Conservation (phyloP, 2,329 filamentous ascomycete genomes). For the Cryphonectria carpinicola region DNA sequence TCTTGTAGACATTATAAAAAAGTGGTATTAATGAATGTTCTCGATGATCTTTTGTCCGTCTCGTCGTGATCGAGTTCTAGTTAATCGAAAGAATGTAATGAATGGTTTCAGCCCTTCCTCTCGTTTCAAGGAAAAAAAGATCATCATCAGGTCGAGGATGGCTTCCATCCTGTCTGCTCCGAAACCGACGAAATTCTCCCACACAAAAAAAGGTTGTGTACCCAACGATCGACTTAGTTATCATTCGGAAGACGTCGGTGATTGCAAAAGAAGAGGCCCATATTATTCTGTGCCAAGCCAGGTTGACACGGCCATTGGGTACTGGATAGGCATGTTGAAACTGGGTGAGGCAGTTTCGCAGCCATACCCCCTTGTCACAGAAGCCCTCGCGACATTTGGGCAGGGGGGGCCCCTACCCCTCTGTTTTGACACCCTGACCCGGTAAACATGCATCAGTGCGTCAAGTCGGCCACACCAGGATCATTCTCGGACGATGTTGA, state of each 20-base stretch:
- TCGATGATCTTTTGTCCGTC: background rate
- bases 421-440: constrained; percentile 18
- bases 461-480: background rate
- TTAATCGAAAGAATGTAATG: constrained; percentile 10
- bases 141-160: background rate
- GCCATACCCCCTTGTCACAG: constrained; percentile 11
- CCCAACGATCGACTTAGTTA: background rate
- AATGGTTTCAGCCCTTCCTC: background rate
- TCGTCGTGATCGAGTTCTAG: constrained; percentile 1
- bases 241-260: background rate
- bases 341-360: constrained; percentile 13
- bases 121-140: background rate
- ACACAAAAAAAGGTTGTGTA: background rate
- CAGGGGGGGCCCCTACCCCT: background rate
- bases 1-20: background rate
- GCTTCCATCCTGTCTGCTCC: background rate
- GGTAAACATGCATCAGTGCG: background rate
- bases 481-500: background rate
- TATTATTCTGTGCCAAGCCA: background rate
- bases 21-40: constrained; percentile 11
- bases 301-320: background rate
- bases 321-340: constrained; percentile 20
- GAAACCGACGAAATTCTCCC: background rate
- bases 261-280: background rate
- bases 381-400: background rate